Percentiles rank a stretch among this genome's conserved stretches.
Conservation (phyloP, 768 basidiomycete species). For the Collybiopsis confluens region DNA sequence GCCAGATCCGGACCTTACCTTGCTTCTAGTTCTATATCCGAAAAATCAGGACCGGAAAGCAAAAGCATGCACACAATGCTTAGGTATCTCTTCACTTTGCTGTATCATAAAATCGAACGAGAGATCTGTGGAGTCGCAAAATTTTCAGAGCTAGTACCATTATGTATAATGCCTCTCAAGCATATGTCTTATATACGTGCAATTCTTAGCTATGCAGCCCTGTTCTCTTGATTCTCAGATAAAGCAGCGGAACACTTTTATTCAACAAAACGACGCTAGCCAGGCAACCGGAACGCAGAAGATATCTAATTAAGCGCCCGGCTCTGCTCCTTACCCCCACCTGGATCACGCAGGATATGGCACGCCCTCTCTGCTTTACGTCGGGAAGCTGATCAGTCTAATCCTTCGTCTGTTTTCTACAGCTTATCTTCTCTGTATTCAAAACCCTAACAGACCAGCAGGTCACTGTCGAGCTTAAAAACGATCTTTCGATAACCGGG, state of each 20-base stretch:
- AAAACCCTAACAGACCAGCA: slow-evolving; percentile 97
- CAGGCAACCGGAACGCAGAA: too few relatives aligned
- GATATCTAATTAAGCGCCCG: background rate
- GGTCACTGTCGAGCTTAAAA: slow-evolving; percentile 97
- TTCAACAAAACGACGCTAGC: too few relatives aligned
- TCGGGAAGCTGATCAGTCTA: slow-evolving; percentile 8
- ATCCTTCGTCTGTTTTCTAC: slow-evolving; percentile 9
- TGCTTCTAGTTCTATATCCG: slow-evolving; percentile 81
- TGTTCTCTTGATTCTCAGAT: background rate
- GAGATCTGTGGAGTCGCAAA: background rate
- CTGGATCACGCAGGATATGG: background rate
- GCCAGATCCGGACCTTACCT: slow-evolving; percentile 8
- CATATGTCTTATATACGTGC: slow-evolving; percentile 2
- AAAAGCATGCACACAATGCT: slow-evolving; percentile 79
- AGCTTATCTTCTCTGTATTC: slow-evolving; percentile 98
- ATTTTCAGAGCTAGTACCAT: background rate
- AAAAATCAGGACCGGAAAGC: slow-evolving; percentile 90
- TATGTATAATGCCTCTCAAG: slow-evolving; percentile 8
- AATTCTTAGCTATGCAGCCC: background rate
- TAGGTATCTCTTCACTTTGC: slow-evolving; percentile 17
- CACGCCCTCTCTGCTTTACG: slow-evolving; percentile 1
- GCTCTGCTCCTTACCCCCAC: background rate
- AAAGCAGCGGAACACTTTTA: background rate
- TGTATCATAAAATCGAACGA: slow-evolving; percentile 4
- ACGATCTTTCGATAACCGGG: slow-evolving; percentile 95